Base-by-base conservation (phyloP, 345 rosid species). In the Eucalyptus cladocalyx region DNA sequence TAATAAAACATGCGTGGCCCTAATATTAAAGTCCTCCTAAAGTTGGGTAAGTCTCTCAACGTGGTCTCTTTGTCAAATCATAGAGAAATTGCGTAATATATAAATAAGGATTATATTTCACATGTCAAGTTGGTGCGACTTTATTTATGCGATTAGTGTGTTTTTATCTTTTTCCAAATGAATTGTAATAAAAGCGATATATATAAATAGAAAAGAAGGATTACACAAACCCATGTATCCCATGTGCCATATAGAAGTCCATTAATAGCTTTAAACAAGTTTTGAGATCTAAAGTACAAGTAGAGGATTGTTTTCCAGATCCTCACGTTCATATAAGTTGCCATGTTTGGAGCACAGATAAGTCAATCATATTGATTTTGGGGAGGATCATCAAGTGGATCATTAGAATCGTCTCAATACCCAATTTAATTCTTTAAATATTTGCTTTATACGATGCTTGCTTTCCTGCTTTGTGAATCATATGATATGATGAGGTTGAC, bases 101-200 rank as follows among this genome's bases (percentile, higher is more conserved):
- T 9, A 24, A 2, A 2, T 24, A 24, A 23, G 30, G 62, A 10
- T 56, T 56, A 56, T 30, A 30, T 65, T n/a, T 65, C 11, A 0
- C 10, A n/a, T 15, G 21, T 65, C 76, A 65, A 65, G 11, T 16
- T 1, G 0, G 11, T 0, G 1, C 11, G 11, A 65, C 76, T 65
- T 65, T n/a, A 14, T 65, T 65, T 65, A 65, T 8, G 0, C 11
- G 0, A 65, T 65, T 65, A n/a, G 21, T n/a, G 10, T n/a, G 1
- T 14, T 62, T 65, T n/a, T 62, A 4, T 65, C 40, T n/a, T 65
- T 65, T 65, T 65, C 21, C 40, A 65, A 65, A n/a, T n/a, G 76
- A 65, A 65, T n/a, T 65, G 76, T n/a, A 8, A 65, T n/a, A 65
- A n/a, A 65, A n/a, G 18, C 37, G 2, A 60, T 58, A 53, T 53